Conservation (phyloP, 2,329 filamentous ascomycete genomes). For the Fusarium brachygibbosum region DNA sequence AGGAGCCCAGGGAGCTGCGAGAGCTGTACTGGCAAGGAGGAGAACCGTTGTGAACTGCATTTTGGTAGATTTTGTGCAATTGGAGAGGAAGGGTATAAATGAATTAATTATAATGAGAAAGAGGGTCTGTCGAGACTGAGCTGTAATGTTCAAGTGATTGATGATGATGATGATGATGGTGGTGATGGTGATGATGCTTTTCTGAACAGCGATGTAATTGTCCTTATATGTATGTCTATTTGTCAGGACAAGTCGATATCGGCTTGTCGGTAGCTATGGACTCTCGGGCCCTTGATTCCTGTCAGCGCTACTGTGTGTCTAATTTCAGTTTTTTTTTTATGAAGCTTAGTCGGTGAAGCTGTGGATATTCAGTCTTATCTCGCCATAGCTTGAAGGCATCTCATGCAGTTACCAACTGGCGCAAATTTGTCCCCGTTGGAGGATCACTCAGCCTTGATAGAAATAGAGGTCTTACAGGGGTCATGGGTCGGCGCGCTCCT, state of each 20-base stretch:
- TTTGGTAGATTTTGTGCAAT: neutral
- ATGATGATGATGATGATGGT: neutral
- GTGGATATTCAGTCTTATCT: neutral
- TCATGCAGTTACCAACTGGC: neutral
- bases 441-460: neutral
- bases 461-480: neutral
- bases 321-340: neutral
- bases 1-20: conserved; percentile 14
- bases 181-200: neutral
- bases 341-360: neutral
- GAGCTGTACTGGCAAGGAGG: conserved; percentile 11
- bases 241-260: neutral
- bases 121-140: neutral
- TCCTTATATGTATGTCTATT: conserved; percentile 1
- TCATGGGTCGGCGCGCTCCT: neutral
- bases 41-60: conserved; percentile 11
- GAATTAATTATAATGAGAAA: neutral
- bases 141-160: neutral
- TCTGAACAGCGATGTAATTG: neutral
- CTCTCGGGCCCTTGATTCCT: neutral
- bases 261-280: neutral
- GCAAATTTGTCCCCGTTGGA: neutral
- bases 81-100: neutral
- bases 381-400: neutral
- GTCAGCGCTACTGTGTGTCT: neutral